Evolutionary conservation across 352 stramenopile genomes (phyloP), one percentile per base, ranked within the genome.

Genomic region (Globisporangium perplexum): DNA sequence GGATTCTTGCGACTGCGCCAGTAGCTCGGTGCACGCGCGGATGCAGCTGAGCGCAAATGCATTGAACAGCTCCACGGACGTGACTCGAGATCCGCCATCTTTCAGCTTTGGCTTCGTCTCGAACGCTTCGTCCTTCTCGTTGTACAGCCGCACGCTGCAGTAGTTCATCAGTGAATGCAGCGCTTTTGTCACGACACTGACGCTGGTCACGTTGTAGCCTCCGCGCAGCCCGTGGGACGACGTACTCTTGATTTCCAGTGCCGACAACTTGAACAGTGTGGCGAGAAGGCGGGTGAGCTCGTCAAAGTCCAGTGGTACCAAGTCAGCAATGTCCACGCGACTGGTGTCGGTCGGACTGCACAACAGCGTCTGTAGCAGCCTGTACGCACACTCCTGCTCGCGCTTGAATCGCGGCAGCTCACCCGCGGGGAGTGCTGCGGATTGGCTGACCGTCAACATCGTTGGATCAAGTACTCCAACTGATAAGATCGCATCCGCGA

Each of bases 151-250:
- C 5, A 71, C 57, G 47, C 65, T 69, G 41, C 60, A 78, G 59
- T 75, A 73, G 36, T 82, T 82, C 65, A 79, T 63, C 31, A 79
- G 41, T 11, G 53, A 72, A 39, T 79, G 72, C 10, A 82, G 39
- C 18, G 68, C 55, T 53, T 82, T 76, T 14, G 57, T 72, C 7
- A 82, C 56, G 18, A 65, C 59, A 18, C 69, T 71, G 14, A 50
- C 14, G 49, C 47, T 26, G n/a, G 20, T 45, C 51, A 44, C 47
- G 14, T 38, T 22, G 7, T 17, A 35, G 8, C 6, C 7, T 8
- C 5, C 26, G 22, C 30, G 26, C n/a, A 20, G 22, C 8, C 14
- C 38, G 17, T 45, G 56, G 17, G 17, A 3, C 43, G 22, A 10
- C 22, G 44, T 30, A 45, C 43, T 61, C 30, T 30, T 59, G 26